Percentiles rank a stretch among this genome's conserved stretches.
Evolutionary conservation across 495 filamentous ascomycete species (phyloP).

Genomic region (Hypoxylon cercidicola): DNA sequence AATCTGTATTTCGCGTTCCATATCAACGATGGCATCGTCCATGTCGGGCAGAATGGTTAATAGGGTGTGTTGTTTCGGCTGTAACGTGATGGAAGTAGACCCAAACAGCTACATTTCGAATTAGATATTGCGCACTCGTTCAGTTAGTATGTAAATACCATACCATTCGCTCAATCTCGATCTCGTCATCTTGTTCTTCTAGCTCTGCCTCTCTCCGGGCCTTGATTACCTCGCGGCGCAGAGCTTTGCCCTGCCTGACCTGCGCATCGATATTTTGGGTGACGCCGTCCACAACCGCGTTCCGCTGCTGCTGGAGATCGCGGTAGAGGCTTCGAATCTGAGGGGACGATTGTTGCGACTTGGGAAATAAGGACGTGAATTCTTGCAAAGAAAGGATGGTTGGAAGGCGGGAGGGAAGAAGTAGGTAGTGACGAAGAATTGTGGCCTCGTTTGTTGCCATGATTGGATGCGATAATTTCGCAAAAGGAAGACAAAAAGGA

Average conservation of each 20-base stretch:
- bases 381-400: conserved; percentile 76
- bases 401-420: conserved; percentile 77
- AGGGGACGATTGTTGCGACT: conserved; percentile 71
- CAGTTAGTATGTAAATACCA: conserved; percentile 26
- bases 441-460: conserved; percentile 79
- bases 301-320: conserved; percentile 77
- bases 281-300: conserved; percentile 73
- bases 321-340: conserved; percentile 80
- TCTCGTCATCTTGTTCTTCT: conserved; percentile 69
- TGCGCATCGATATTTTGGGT: conserved; percentile 74
- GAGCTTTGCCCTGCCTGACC: conserved; percentile 68
- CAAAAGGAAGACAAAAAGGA: not conserved
- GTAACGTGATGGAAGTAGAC: conserved; percentile 52
- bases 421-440: conserved; percentile 81
- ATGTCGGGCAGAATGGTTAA: conserved; percentile 73
- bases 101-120: conserved; percentile 68
- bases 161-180: conserved; percentile 76
- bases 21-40: conserved; percentile 69
- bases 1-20: conserved; percentile 72
- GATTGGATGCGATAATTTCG: conserved; percentile 10
- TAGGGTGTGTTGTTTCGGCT: conserved; percentile 65
- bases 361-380: conserved; percentile 82
- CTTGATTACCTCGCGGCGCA: conserved; percentile 69
- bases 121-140: not conserved
- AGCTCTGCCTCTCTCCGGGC: conserved; percentile 63